Evolutionary conservation across 306 rosid genomes (phyloP), one percentile per base, ranked within the genome.

Genomic region (Cucurbita moschata): DNA sequence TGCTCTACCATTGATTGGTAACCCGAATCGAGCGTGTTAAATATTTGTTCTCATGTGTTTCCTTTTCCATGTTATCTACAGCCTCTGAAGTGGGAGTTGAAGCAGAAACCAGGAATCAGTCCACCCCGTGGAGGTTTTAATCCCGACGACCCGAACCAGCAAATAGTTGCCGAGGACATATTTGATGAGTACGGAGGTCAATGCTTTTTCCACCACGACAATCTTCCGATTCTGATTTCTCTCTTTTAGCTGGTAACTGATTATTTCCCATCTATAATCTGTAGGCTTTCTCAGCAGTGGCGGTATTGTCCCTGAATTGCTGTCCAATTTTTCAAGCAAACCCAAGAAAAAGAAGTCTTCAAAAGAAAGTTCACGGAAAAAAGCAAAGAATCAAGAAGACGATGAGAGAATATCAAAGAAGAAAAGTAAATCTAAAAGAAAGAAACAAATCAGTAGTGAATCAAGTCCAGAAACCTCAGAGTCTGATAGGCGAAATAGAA

Each of bases 111-210:
- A n/a, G 98, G 98, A 81, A 89, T 90, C 42, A 94, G 98, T 79
- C 98, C 98, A 75, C 98, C 98, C 30, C 98, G 92, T 40, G 98
- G 98, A 87, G 98, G 98, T 52, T 94, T 94, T 77, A 85, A 78
- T 57, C 81, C 86, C 8, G 98, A 94, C 73, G 98, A 94, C 64
- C 98, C 97, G 68, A 94, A 94, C 84, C 98, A 94, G 80, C 98
- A 94, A 81, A 94, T 94, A 82, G 97, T 90, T 77, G 92, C 94
- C 11, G 98, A 90, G 77, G 97, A 90, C 72, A 90, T 94, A 85
- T 94, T 90, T 82, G 97, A 94, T 43, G 98, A 94, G 86, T 94
- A 94, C 64, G 98, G 98, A 87, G 97, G 97, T 94, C 81, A 47
- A 23, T 72, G 18, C 14, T 11, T 39, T 42, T 56, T 52, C 15